phyloP scores from a whole-genome alignment of 1,284 basidiomycete genomes.

The Apiotrichum brassicae region DNA sequence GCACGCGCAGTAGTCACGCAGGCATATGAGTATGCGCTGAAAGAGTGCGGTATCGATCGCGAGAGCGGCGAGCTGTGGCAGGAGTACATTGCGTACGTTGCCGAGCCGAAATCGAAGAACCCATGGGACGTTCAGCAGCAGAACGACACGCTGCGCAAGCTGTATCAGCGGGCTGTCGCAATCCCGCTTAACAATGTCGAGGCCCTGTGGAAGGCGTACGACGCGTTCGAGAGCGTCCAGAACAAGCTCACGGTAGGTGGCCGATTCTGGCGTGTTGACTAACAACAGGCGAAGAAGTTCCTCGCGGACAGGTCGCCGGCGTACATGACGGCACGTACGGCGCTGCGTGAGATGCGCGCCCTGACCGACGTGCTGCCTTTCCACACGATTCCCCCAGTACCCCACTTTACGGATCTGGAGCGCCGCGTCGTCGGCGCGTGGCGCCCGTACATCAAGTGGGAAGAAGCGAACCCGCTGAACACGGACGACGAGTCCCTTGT shows the following conservation, averaged over 20 bases:
- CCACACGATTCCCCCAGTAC: conserved; percentile 61
- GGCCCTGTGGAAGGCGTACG: conserved; percentile 88
- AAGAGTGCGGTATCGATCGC: conserved; percentile 71
- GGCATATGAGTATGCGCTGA: conserved; percentile 90
- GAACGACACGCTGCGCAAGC: conserved; percentile 84
- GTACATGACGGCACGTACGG: conserved; percentile 89
- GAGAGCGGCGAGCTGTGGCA: conserved; percentile 55
- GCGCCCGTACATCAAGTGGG: conserved; percentile 92
- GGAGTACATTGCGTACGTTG: conserved; percentile 73
- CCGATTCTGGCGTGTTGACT: background rate
- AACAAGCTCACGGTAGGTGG: conserved; percentile 66
- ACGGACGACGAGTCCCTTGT: conserved; percentile 68
- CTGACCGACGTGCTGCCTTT: conserved; percentile 61
- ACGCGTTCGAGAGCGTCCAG: conserved; percentile 82
- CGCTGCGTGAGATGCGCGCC: conserved; percentile 69
- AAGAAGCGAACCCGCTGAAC: conserved; percentile 85
- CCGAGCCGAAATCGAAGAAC: conserved; percentile 65
- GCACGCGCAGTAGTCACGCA: conserved; percentile 70
- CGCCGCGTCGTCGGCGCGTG: conserved; percentile 71
- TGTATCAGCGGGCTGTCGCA: conserved; percentile 87
- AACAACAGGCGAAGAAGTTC: conserved; percentile 83
- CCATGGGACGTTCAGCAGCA: conserved; percentile 96
- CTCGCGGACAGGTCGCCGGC: conserved; percentile 73
- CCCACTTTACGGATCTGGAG: conserved; percentile 68
- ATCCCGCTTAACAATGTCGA: conserved; percentile 93